Base-by-base conservation (phyloP, 192 early-diverging fungal species). In the Coemansia sp. region DNA sequence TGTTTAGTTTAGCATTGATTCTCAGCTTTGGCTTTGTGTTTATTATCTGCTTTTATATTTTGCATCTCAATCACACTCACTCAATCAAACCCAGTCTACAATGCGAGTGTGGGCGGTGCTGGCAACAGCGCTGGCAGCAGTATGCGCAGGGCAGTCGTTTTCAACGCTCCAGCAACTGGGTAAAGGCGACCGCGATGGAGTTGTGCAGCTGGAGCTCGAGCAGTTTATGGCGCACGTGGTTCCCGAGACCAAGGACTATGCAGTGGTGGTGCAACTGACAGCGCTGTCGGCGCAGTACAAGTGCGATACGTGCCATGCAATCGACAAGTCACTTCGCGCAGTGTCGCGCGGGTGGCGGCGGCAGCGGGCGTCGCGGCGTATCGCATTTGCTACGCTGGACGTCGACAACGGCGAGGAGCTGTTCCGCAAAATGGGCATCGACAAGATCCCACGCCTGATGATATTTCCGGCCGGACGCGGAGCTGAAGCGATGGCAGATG, bases 191-290 rank as follows among this genome's bases (percentile, higher is more conserved):
- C n/a, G 49, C 22, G 77, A 80, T 31, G 68, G 72, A 3, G 37
- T 80, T 26, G 72, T 68, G 10, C 27, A 27, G 49, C 70, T 80
- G 6, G 52, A 58, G 64, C 55, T 74, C 17, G 54, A 54, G 26
- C 51, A 43, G 16, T 80, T 80, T 27, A 65, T 74, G 47, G 69
- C 74, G 62, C 59, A 80, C 21, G 77, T 74, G 22, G 72, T 80
- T 6, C 19, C 57, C 4, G 77, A 80, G 47, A 56, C 52, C 68
- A 74, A 71, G 38, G 65, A 62, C 65, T 80, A 80, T 54, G 65
- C 77, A 19, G 77, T 80, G n/a, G 72, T 80, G 35, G 64, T 80
- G 31, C 77, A 80, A 68, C 68, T 80, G 19, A 80, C 77, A 25
- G 77, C 77, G 27, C 65, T 80, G 11, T 47, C 68, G 26, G 71